Base-by-base conservation (phyloP, 2,329 filamentous ascomycete genomes). In the Eutypa lata region DNA sequence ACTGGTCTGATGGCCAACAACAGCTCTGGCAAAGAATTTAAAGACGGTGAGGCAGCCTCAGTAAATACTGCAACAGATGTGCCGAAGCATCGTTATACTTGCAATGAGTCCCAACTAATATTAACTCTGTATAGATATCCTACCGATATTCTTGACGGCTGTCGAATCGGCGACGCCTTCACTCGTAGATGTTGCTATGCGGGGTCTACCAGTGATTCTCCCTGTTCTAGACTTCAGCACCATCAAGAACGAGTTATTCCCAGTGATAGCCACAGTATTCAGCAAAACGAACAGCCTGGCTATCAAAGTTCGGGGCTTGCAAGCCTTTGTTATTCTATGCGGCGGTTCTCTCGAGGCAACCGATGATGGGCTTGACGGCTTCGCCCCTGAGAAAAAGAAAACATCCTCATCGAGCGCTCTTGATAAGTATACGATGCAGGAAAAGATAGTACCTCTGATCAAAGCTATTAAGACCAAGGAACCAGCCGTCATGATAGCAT, bases 381-480 rank as follows among this genome's bases (percentile, higher is more conserved):
- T 92, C 66, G 64, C 73, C 42, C 71, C 81, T 59, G 68, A 76
- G 49, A 76, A 81, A 48, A 83, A 81, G 53, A 86, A 87, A 65
- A 75, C 80, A 2, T 82, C 81, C 3, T 88, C 83, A 1, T 88
- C 88, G 1, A 91, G 86, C 2, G 92, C 93, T 3, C 76, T 99
- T 26, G 94, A 99, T 74, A 97, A 97, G 70, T 97, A 94, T 66
- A 97, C 94, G 0, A 93, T 99, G 74, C 94, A 99, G 69, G 94
- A 99, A 68, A 97, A 97, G 75, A 89, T 99, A 33, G 83, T 97
- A 0, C 94, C 94, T 0, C 75, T 97, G 4, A 79, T 99, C 55
- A 91, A 90, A 65, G 91, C 80, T 2, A 97, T 99, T 74, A 97
- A 96, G 72, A 99, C 94, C 0, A 97, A 96, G 68, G 94, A 99